These are phyloP conservation scores for Trametes sp. DNA, from an alignment of 1,284 basidiomycete species.

Conservation along the genomic window DNA sequence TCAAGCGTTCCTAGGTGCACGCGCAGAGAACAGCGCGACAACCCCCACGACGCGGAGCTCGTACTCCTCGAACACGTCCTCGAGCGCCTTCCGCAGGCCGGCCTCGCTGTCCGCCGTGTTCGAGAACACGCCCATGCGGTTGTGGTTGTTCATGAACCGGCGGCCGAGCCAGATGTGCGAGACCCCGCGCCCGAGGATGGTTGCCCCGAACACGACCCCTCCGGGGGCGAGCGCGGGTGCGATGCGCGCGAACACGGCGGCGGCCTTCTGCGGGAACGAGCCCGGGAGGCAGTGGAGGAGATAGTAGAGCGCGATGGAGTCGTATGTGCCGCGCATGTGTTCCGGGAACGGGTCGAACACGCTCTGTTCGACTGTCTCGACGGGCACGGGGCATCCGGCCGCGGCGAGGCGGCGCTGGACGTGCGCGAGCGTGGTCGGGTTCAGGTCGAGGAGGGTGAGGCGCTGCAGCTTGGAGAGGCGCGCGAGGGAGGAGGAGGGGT, in stretches of 20 bases:
- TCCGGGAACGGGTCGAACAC: constrained; percentile 23
- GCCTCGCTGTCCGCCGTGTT: constrained; percentile 31
- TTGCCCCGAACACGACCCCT: constrained; percentile 36
- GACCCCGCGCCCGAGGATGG: constrained; percentile 30
- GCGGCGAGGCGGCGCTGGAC: constrained; percentile 21
- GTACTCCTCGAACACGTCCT: constrained; percentile 31
- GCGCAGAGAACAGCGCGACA: constrained; percentile 31
- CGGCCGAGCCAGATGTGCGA: constrained; percentile 35
- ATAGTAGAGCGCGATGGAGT: constrained; percentile 38
- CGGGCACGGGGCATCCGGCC: constrained; percentile 31
- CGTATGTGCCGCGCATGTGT: constrained; percentile 22
- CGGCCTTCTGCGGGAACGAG: constrained; percentile 32
- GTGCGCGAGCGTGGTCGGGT: constrained; percentile 25
- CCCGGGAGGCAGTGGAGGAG: constrained; percentile 38
- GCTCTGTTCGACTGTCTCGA: constrained; percentile 28
- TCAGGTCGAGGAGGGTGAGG: neutral
- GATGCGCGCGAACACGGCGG: constrained; percentile 23
- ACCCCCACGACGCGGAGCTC: constrained; percentile 31
- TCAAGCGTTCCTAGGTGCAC: neutral
- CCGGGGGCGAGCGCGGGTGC: constrained; percentile 28
- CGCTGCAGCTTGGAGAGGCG: constrained; percentile 8
- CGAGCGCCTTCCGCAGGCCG: constrained; percentile 29
- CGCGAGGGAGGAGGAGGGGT: constrained; percentile 25
- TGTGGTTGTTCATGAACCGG: constrained; percentile 30
- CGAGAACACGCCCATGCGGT: constrained; percentile 32